Evolutionary conservation across 2,329 filamentous ascomycete species (phyloP).

Genomic region (Beauveria sp.): DNA sequence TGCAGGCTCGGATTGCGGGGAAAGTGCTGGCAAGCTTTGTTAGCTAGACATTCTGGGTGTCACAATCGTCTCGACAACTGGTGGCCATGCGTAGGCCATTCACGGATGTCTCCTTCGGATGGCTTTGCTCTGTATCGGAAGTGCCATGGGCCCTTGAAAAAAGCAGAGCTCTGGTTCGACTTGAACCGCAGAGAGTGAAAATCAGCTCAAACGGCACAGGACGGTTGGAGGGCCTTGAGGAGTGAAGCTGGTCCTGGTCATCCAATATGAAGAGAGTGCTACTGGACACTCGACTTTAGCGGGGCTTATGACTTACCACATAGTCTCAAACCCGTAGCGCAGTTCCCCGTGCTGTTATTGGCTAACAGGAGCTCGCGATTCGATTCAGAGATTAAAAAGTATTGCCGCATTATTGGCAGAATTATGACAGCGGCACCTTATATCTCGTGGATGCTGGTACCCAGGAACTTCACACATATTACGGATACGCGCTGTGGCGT

Average conservation of each 20-base stretch:
- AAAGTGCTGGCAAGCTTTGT: neutral
- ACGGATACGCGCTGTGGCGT: too few species aligned
- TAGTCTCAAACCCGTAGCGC: neutral
- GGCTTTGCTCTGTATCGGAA: neutral
- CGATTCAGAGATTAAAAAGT: neutral
- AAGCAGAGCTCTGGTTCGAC: neutral
- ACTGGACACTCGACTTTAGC: neutral
- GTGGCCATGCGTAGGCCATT: neutral
- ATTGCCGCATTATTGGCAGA: neutral
- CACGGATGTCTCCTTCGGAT: neutral
- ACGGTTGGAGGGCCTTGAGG: neutral
- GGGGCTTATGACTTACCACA: neutral
- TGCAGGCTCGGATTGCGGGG: constrained; percentile 40
- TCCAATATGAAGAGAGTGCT: neutral
- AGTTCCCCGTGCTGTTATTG: neutral
- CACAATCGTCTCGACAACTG: neutral
- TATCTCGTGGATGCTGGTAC: too few species aligned
- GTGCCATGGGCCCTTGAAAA: neutral
- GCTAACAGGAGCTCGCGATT: neutral
- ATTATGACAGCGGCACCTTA: neutral
- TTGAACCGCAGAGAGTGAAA: neutral
- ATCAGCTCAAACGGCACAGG: neutral
- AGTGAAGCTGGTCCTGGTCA: neutral
- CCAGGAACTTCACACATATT: too few species aligned
- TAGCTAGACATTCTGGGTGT: neutral